Base-by-base conservation (phyloP, 768 basidiomycete species). In the Suillus hirtellus region DNA sequence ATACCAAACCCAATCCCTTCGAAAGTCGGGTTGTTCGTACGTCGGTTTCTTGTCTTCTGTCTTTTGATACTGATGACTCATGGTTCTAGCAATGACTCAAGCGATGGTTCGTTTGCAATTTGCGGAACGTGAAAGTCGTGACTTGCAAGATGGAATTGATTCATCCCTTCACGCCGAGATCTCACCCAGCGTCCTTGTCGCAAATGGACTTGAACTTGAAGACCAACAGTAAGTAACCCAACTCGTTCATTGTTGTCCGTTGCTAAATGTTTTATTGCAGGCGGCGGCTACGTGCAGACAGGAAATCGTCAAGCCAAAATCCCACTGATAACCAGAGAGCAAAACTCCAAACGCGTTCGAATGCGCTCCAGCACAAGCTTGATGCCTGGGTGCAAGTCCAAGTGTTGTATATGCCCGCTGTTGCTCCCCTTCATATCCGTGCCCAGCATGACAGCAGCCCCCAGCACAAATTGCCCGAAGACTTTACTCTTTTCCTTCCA, bases 151-250 rank as follows among this genome's bases (percentile, higher is more conserved):
- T 37, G 55, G 55, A 11, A 27, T 21, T 3, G 24, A 58, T 15
- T 6, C 1, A 6, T 58, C 34, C 35, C n/a, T 58, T 19, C 55
- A 58, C 11, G 55, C 35, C 7, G 37, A 58, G 35, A 40, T 58
- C 3, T 58, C 37, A 31, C 55, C 55, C 35, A 58, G 55, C 37
- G 1, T 58, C 5, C 55, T 58, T 19, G n/a, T 58, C 9, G 35
- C 14, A 21, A 58, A 31, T 31, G 55, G 55, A 1, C 24, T 58
- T 6, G 55, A 58, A 3, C 35, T 58, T 0, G 55, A 58, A n/a
- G 55, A 58, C 12, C 55, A 58, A 15, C 55, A 58, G 55, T 58
- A 58, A 0, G 55, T 37, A n/a, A n/a, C n/a, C n/a, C 21, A n/a
- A 44, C 43, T 44, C 19, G 3, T 10, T n/a, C 1, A 1, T 37